Evolutionary conservation across 2,329 filamentous ascomycete genomes (phyloP).

Genomic region (Alternaria sp.): DNA sequence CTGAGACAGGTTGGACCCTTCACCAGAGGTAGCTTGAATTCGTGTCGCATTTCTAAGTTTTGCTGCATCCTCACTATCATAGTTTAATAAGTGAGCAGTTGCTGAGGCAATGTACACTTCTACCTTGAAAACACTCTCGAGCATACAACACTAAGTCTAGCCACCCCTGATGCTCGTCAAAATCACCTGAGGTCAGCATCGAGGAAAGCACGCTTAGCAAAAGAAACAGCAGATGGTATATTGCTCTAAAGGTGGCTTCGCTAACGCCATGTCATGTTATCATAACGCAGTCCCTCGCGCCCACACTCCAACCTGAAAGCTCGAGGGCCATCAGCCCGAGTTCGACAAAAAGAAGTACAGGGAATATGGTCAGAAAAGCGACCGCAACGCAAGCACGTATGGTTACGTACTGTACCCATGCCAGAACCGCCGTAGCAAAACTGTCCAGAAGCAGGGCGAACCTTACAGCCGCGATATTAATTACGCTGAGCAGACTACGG

Average conservation of each 20-base stretch:
- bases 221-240: conserved; percentile 29
- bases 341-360: not conserved
- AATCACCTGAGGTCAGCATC: not conserved
- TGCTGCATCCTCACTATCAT: not conserved
- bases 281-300: not conserved
- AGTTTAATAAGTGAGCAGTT: not conserved
- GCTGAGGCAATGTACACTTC: not conserved
- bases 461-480: not conserved
- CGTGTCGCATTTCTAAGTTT: not conserved
- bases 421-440: not conserved
- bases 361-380: conserved; percentile 2
- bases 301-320: not conserved
- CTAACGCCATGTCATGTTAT: conserved; percentile 20
- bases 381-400: conserved; percentile 10
- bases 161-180: not conserved
- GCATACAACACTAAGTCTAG: not conserved
- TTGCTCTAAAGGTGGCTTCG: conserved; percentile 9
- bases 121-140: not conserved
- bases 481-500: conserved; percentile 5
- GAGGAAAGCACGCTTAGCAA: not conserved
- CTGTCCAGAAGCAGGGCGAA: not conserved
- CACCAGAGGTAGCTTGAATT: not conserved
- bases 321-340: not conserved
- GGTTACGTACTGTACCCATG: conserved; percentile 11
- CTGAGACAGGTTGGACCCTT: not conserved